Evolutionary conservation across 1,139 yeast genomes (phyloP).

Genomic region (Waltiozyma sp.): DNA sequence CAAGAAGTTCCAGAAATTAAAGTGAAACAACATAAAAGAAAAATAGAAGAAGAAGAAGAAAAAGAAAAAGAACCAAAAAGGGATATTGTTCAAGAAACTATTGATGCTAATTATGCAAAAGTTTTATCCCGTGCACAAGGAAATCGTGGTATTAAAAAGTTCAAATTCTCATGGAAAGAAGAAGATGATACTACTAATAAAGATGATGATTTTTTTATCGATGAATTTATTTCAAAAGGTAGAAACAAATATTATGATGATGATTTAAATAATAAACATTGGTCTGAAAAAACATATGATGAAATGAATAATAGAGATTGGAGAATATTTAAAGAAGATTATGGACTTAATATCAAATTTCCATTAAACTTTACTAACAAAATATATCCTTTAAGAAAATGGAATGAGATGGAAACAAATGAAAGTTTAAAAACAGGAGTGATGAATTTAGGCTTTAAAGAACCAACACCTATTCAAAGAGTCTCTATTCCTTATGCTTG

Average conservation of each 20-base stretch:
- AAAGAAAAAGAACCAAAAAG: not conserved
- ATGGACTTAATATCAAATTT: conserved; percentile 52
- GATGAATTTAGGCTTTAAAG: conserved; percentile 32
- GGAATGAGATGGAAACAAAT: conserved; percentile 58
- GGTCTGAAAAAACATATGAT: conserved; percentile 55
- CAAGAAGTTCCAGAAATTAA: conserved; percentile 5
- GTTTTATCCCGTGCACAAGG: conserved; percentile 2
- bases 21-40: not conserved
- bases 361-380: conserved; percentile 20
- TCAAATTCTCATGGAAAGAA: conserved; percentile 61
- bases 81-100: conserved; percentile 6
- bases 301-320: conserved; percentile 80
- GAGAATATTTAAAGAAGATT: conserved; percentile 81
- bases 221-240: not conserved
- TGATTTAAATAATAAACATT: conserved; percentile 29
- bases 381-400: conserved; percentile 51
- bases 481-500: conserved; percentile 75
- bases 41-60: conserved; percentile 11
- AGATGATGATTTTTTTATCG: conserved; percentile 22
- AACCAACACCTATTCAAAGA: conserved; percentile 85
- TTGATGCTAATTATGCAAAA: conserved; percentile 1
- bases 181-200: conserved; percentile 53
- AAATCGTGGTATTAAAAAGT: conserved; percentile 25
- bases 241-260: conserved; percentile 6
- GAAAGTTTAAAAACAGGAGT: conserved; percentile 29